phyloP scores from a whole-genome alignment of 1,284 basidiomycete genomes.

The Trametes pubescens region DNA sequence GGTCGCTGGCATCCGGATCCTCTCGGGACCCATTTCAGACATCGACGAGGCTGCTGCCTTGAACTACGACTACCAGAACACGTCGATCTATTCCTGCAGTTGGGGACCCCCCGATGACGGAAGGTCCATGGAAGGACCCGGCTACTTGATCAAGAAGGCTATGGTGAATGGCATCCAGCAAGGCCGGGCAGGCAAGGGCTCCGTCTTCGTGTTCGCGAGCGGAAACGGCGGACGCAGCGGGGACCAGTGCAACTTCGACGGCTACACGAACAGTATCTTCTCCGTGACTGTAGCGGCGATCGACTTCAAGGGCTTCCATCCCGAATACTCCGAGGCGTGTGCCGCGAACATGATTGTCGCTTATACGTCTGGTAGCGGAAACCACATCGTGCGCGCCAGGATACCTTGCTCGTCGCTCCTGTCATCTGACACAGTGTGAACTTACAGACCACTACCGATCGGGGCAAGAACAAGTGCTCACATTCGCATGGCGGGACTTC shows the following conservation, averaged over 20 bases:
- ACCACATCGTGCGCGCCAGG: slow-evolving; percentile 79
- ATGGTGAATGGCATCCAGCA: slow-evolving; percentile 95
- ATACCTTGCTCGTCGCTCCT: slow-evolving; percentile 15
- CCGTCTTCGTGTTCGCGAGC: slow-evolving; percentile 96
- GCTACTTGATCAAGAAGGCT: slow-evolving; percentile 92
- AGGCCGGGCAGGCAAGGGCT: slow-evolving; percentile 91
- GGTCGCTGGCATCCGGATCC: slow-evolving; percentile 94
- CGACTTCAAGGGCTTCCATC: slow-evolving; percentile 92
- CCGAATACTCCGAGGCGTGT: slow-evolving; percentile 97
- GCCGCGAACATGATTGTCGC: slow-evolving; percentile 97
- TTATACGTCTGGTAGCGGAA: slow-evolving; percentile 95
- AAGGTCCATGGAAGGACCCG: slow-evolving; percentile 93
- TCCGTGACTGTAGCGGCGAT: slow-evolving; percentile 95
- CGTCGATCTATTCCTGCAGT: slow-evolving; percentile 94
- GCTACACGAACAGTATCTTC: slow-evolving; percentile 98
- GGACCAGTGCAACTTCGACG: slow-evolving; percentile 99
- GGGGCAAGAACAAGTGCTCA: slow-evolving; percentile 87
- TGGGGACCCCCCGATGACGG: slow-evolving; percentile 99
- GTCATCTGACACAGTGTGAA: slow-evolving; percentile 9
- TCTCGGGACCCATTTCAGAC: slow-evolving; percentile 97
- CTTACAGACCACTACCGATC: slow-evolving; percentile 91
- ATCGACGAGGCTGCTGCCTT: slow-evolving; percentile 97
- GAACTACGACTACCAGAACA: slow-evolving; percentile 94
- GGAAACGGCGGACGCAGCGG: slow-evolving; percentile 93
- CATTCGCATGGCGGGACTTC: slow-evolving; percentile 94